Evolutionary conservation across 2,329 filamentous ascomycete genomes (phyloP).

Genomic region (Xylaria hypoxylon): DNA sequence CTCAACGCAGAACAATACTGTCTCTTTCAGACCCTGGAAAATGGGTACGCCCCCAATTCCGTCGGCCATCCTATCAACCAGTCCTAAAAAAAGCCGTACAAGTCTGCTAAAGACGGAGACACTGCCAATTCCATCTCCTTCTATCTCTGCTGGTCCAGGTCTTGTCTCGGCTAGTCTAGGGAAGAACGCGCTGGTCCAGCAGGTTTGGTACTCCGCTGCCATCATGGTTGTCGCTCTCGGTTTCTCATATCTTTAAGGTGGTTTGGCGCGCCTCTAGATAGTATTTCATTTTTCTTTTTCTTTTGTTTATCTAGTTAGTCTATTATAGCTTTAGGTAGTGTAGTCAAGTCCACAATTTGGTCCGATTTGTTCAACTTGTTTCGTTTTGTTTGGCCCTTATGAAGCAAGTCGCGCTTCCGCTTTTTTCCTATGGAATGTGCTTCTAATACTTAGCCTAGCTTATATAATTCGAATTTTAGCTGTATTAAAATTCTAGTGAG

Average conservation of each 20-base stretch:
- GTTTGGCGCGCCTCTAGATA: constrained; percentile 2
- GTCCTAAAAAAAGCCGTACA: constrained; percentile 6
- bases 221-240: constrained; percentile 7
- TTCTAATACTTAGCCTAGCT: too few species aligned
- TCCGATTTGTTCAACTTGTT: constrained; percentile 8
- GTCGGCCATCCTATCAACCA: constrained; percentile 7
- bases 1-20: constrained; percentile 15
- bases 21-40: constrained; percentile 18
- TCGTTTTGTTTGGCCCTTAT: constrained; percentile 12
- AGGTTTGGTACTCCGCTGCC: constrained; percentile 10
- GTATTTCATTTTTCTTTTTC: constrained; percentile 16
- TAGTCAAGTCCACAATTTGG: constrained; percentile 4
- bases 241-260: constrained; percentile 13
- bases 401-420: not conserved
- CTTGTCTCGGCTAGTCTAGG: constrained; percentile 8
- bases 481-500: too few species aligned
- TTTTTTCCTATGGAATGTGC: constrained; percentile 2
- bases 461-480: too few species aligned
- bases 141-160: not conserved
- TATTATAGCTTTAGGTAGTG: constrained; percentile 13
- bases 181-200: constrained; percentile 13
- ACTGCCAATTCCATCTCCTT: constrained; percentile 9
- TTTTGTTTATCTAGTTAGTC: constrained; percentile 11
- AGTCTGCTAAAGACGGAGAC: constrained; percentile 2
- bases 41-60: constrained; percentile 16